Evolutionary conservation across 1,139 yeast genomes (phyloP).

Genomic region (Taphrina flavorubra): DNA sequence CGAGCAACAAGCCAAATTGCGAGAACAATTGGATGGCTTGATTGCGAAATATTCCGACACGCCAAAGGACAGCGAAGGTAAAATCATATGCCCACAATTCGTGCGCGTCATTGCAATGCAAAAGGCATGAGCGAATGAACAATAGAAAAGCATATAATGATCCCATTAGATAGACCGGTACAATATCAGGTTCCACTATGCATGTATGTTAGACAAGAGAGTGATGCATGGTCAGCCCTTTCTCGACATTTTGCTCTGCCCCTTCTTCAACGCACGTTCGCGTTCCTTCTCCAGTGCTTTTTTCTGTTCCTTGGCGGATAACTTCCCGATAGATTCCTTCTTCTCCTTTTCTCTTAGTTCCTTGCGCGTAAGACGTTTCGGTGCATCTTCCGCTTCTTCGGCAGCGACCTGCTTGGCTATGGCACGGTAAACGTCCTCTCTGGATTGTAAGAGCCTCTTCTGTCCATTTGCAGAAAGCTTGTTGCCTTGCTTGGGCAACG

Average conservation of each 20-base stretch:
- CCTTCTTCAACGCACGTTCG: slow-evolving; percentile 41
- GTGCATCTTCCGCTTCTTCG: slow-evolving; percentile 75
- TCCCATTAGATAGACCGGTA: not conserved
- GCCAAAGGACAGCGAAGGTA: slow-evolving; percentile 15
- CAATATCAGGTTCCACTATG: not conserved
- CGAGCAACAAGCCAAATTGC: slow-evolving; percentile 53
- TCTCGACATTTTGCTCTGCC: slow-evolving; percentile 40
- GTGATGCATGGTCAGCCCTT: slow-evolving; percentile 7
- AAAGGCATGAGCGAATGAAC: slow-evolving; percentile 14
- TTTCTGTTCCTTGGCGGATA: slow-evolving; percentile 67
- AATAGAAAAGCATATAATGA: not conserved
- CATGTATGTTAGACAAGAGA: not conserved
- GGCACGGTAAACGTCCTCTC: slow-evolving; percentile 62
- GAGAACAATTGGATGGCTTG: slow-evolving; percentile 51
- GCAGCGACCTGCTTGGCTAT: slow-evolving; percentile 56
- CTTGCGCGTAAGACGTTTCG: slow-evolving; percentile 73
- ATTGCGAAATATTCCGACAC: slow-evolving; percentile 43
- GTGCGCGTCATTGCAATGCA: slow-evolving; percentile 29
- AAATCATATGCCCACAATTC: slow-evolving; percentile 28
- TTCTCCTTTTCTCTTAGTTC: slow-evolving; percentile 66
- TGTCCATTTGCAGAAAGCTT: slow-evolving; percentile 58
- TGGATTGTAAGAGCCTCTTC: slow-evolving; percentile 59
- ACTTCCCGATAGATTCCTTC: slow-evolving; percentile 71
- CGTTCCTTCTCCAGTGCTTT: slow-evolving; percentile 48
- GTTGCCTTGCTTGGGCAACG: slow-evolving; percentile 57